Percentiles rank a stretch among this genome's conserved stretches.
These are phyloP conservation scores for Podospora fimiseda DNA, from an alignment of 495 filamentous ascomycete genomes.

Conservation along the genomic window DNA sequence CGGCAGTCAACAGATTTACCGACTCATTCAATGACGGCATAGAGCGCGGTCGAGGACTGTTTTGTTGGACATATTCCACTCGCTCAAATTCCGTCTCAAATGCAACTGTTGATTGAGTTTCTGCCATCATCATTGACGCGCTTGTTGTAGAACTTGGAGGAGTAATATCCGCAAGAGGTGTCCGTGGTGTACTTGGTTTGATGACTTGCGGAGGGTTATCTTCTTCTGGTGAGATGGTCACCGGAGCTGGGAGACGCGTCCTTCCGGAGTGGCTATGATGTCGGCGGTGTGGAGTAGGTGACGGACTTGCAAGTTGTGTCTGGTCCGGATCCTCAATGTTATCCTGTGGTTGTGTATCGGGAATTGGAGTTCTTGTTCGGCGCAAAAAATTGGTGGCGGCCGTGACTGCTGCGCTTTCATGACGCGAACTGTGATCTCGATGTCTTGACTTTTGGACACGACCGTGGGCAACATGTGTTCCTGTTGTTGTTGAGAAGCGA, in stretches of 20 bases:
- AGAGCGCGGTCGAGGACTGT: background rate
- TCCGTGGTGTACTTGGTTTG: slow-evolving; percentile 1
- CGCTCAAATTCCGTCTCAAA: background rate
- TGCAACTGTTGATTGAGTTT: background rate
- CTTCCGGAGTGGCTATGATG: background rate
- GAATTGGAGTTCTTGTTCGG: background rate
- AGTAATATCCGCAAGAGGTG: slow-evolving; percentile 14
- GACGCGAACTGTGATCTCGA: background rate
- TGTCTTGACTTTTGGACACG: background rate
- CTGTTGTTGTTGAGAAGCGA: background rate
- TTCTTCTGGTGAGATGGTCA: background rate
- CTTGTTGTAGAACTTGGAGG: background rate
- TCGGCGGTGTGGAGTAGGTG: background rate
- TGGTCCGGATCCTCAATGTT: background rate
- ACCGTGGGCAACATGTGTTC: background rate
- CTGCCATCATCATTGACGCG: background rate
- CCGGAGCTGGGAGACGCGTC: background rate
- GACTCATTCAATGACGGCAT: background rate
- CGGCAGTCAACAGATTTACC: slow-evolving; percentile 7
- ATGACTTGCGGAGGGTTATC: background rate
- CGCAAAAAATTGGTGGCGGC: background rate
- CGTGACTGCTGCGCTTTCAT: background rate
- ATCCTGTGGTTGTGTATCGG: background rate
- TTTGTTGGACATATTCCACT: background rate
- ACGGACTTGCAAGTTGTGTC: background rate